A percentile compares a stretch with the other conserved stretches of the same genome.
Evolutionary conservation across 1,284 basidiomycete genomes (phyloP).

Genomic region (Heimioporus retisporus): DNA sequence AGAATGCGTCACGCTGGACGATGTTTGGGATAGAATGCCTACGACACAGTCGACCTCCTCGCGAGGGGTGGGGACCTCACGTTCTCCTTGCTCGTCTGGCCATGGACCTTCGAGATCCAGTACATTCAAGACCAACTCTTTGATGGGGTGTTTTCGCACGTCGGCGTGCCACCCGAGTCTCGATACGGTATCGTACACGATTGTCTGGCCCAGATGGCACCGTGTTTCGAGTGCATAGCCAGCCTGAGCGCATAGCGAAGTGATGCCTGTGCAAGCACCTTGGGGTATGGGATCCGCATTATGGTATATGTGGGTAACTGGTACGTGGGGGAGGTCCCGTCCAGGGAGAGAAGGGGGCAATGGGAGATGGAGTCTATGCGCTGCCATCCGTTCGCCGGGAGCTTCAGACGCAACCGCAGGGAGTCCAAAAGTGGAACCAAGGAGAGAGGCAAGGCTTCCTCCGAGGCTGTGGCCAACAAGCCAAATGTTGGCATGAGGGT

Average conservation of each 20-base stretch:
- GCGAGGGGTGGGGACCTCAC: constrained; percentile 63
- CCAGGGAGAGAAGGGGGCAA: constrained; percentile 58
- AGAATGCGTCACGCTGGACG: constrained; percentile 7
- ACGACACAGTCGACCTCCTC: constrained; percentile 71
- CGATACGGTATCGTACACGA: constrained; percentile 88
- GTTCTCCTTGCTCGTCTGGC: constrained; percentile 46
- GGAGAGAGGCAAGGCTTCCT: constrained; percentile 87
- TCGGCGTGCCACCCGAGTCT: constrained; percentile 89
- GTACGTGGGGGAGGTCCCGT: constrained; percentile 44
- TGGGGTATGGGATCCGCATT: constrained; percentile 86
- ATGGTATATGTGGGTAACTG: constrained; percentile 83
- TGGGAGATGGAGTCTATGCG: constrained; percentile 87
- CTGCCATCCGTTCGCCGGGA: constrained; percentile 92
- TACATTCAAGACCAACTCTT: constrained; percentile 80
- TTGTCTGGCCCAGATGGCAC: constrained; percentile 77
- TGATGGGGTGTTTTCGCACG: constrained; percentile 87
- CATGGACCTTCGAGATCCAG: constrained; percentile 67
- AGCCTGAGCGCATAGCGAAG: constrained; percentile 70
- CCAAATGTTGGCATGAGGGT: constrained; percentile 93
- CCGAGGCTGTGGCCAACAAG: constrained; percentile 92
- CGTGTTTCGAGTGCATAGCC: constrained; percentile 81
- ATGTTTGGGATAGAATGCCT: constrained; percentile 36
- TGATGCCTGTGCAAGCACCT: constrained; percentile 77
- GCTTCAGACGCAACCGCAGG: constrained; percentile 95
- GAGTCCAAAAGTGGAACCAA: constrained; percentile 95